Conservation (phyloP, 805 yeast genomes). For the Lachancea nothofagi region DNA sequence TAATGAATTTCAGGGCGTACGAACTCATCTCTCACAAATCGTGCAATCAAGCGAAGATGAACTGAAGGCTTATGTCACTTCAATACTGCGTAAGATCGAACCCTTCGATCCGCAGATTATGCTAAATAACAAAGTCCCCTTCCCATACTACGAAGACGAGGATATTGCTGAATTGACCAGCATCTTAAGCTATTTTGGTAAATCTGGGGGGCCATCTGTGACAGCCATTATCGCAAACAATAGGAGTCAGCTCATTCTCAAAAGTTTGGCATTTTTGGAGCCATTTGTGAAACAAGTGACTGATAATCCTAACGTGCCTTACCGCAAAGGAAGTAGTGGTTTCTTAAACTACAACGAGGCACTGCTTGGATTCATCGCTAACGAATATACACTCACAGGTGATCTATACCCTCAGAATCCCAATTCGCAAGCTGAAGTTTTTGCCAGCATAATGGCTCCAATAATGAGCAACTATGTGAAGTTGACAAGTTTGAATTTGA, state of each 20-base stretch:
- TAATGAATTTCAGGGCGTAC: constrained; percentile 59
- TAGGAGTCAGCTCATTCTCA: constrained; percentile 39
- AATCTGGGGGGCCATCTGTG: constrained; percentile 17
- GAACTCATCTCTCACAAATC: constrained; percentile 51
- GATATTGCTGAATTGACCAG: constrained; percentile 35
- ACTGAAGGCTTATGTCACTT: constrained; percentile 45
- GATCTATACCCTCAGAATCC: constrained; percentile 38
- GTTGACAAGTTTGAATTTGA: constrained; percentile 36
- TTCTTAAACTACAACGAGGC: constrained; percentile 50
- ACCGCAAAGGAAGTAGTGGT: constrained; percentile 58
- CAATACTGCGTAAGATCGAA: constrained; percentile 37
- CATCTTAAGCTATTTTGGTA: constrained; percentile 44
- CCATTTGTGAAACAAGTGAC: constrained; percentile 40
- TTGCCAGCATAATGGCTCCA: constrained; percentile 33
- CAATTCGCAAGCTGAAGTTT: constrained; percentile 25
- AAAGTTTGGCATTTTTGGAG: constrained; percentile 42
- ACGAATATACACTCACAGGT: constrained; percentile 43
- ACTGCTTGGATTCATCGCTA: constrained; percentile 42
- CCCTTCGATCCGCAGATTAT: constrained; percentile 43
- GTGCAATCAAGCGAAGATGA: constrained; percentile 53
- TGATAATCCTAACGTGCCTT: constrained; percentile 41
- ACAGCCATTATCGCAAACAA: constrained; percentile 38
- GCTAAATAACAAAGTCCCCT: constrained; percentile 37
- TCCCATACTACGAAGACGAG: constrained; percentile 37
- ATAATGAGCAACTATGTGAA: constrained; percentile 36